Evolutionary conservation across 2,329 filamentous ascomycete genomes (phyloP).

Genomic region (Dactylellina cionopaga): DNA sequence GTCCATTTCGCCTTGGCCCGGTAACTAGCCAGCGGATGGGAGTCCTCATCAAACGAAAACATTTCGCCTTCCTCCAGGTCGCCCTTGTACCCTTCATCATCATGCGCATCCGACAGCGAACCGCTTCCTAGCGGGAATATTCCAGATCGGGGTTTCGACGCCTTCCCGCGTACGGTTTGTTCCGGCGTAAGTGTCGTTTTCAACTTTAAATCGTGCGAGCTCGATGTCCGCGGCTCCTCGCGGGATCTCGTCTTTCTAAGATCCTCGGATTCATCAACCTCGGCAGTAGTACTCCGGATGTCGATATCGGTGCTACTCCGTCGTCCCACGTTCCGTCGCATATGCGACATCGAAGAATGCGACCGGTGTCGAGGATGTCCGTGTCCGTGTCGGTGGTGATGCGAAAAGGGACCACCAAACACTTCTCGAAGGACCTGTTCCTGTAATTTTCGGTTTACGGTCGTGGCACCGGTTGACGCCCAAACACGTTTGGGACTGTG

Average conservation of each 20-base stretch:
- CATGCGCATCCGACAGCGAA: slow-evolving; percentile 16
- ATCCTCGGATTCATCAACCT: neutral
- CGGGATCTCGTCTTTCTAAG: slow-evolving; percentile 28
- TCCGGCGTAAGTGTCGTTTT: neutral
- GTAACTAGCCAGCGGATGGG: slow-evolving; percentile 24
- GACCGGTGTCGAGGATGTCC: slow-evolving; percentile 63
- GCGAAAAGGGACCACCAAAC: slow-evolving; percentile 71
- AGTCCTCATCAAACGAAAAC: slow-evolving; percentile 45
- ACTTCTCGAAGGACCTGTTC: slow-evolving; percentile 75
- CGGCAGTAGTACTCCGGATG: slow-evolving; percentile 9
- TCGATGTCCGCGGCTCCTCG: slow-evolving; percentile 3
- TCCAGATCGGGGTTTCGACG: neutral
- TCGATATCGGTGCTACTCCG: slow-evolving; percentile 55
- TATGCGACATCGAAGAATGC: slow-evolving; percentile 61
- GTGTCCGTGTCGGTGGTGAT: slow-evolving; percentile 68
- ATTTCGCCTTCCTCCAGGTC: slow-evolving; percentile 47
- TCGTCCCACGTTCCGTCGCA: slow-evolving; percentile 32
- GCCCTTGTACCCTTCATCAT: slow-evolving; percentile 49
- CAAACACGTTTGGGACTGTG: slow-evolving; percentile 53
- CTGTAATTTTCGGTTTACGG: slow-evolving; percentile 72
- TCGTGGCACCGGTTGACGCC: slow-evolving; percentile 71
- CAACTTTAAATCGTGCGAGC: neutral
- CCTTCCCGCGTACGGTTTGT: slow-evolving; percentile 1
- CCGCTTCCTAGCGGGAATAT: neutral
- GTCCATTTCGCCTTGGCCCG: slow-evolving; percentile 45